phyloP scores from a whole-genome alignment of 1,284 basidiomycete genomes.

The Puccinia triticina region DNA sequence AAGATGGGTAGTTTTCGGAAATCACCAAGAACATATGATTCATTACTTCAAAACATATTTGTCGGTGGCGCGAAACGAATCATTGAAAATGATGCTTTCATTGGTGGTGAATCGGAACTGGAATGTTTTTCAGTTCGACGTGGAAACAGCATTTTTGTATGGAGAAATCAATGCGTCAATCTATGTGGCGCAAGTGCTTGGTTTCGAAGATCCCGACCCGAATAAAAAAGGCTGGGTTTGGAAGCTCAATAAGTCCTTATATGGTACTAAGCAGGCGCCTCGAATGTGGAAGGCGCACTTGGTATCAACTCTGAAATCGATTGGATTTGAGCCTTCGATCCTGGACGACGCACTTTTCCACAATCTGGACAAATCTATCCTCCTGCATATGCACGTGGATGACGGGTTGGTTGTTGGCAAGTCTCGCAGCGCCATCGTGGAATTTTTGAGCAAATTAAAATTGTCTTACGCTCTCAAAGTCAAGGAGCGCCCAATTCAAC shows the following conservation, averaged over 20 bases:
- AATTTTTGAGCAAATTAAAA: not conserved
- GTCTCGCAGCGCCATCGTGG: not conserved
- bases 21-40: conserved; percentile 21
- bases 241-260: too few species aligned
- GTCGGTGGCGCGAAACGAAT: not conserved
- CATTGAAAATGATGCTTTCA: conserved; percentile 3
- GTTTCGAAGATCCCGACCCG: not conserved
- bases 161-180: too few species aligned
- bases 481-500: not conserved
- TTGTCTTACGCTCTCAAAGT: not conserved
- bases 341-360: not conserved
- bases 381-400: too few species aligned
- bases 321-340: not conserved
- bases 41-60: conserved; percentile 19
- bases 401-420: conserved; percentile 11
- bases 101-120: not conserved
- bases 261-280: conserved; percentile 14
- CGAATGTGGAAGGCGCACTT: not conserved
- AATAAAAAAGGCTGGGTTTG: not conserved
- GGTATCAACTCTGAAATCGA: not conserved
- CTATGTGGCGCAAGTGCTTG: conserved; percentile 1
- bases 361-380: not conserved
- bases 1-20: conserved; percentile 28
- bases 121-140: conserved; percentile 17
- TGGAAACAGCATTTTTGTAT: conserved; percentile 19